Percentiles rank a stretch among this genome's conserved stretches.
Conservation (phyloP, 306 rosid genomes). For the Quercus agrifolia region DNA sequence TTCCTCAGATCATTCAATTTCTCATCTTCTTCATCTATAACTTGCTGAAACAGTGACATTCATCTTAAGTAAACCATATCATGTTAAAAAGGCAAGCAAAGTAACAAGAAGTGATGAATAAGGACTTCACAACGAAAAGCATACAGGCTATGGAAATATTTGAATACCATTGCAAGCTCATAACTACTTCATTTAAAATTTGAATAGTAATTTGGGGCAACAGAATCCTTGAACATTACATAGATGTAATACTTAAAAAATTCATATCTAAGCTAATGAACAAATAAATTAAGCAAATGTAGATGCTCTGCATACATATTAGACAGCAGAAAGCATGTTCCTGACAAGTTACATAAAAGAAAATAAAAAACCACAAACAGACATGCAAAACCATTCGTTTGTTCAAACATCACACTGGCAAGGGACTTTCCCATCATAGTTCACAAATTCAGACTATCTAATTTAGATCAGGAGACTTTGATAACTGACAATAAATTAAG, state of each 20-base stretch:
- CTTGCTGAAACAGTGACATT: constrained; percentile 46
- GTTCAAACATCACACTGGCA: neutral
- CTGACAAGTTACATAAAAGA: neutral
- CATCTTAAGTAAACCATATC: neutral
- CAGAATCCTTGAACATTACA: neutral
- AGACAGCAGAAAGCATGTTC: neutral
- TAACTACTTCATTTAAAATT: neutral
- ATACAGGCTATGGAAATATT: constrained; percentile 3
- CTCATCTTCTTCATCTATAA: constrained; percentile 46
- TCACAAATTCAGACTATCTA: neutral
- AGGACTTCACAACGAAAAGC: constrained; percentile 13
- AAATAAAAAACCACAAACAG: too few relatives aligned
- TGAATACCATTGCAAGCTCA: neutral
- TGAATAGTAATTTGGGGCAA: constrained; percentile 1
- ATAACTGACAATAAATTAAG: neutral
- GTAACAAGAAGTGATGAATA: neutral
- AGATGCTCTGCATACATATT: neutral
- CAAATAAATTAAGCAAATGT: neutral
- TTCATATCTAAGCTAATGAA: neutral
- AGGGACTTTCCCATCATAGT: neutral
- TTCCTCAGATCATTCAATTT: constrained; percentile 37
- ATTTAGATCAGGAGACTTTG: neutral
- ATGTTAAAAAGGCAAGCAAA: neutral
- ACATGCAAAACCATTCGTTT: neutral
- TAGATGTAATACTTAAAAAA: neutral